Evolutionary conservation across 1,139 yeast genomes (phyloP), one percentile per base, ranked within the genome.

Genomic region (Nakaseomyces nivariensis): DNA sequence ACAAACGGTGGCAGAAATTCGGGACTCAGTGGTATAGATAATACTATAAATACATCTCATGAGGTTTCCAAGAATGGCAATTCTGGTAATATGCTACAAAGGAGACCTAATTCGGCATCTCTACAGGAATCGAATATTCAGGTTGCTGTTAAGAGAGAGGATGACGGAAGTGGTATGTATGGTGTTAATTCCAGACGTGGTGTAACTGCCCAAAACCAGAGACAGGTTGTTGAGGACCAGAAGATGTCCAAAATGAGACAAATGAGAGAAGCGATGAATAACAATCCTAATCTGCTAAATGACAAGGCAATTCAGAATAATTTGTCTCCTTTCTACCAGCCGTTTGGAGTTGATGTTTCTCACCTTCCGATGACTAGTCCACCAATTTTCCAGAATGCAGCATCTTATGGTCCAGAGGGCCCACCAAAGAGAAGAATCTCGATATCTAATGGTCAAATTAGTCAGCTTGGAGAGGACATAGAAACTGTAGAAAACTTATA

Each of bases 401-500:
- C 79, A 3, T 67, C 77, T 69, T 69, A 71, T 57, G 55, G 60
- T 43, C 64, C 74, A 29, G 48, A 73, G 65, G 59, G 62, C 61
- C 46, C 58, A 64, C 49, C 69, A 56, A 70, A 83, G 51, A 72
- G 89, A 63, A 71, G 90, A 60, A 79, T 84, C 6, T 83, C 90
- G 42, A 83, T 84, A 49, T 82, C 89, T 6, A 84, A 84, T 67
- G 92, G 92, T 59, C 92, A 84, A 63, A 84, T 84, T 57, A 85
- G 89, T 45, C 90, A 84, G 61, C 70, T 79, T n/a, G 64, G 64
- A n/a, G 71, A 69, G 32, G 71, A 68, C 49, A 53, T 64, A 1
- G 62, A 60, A 37, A 56, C 59, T 4, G 60, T 63, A n/a, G 67
- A 62, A 42, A 60, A 61, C 46, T 48, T 63, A 3, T 66, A 67